Conservation (phyloP, 2,329 filamentous ascomycete genomes). For the Lachnellula cervina region DNA sequence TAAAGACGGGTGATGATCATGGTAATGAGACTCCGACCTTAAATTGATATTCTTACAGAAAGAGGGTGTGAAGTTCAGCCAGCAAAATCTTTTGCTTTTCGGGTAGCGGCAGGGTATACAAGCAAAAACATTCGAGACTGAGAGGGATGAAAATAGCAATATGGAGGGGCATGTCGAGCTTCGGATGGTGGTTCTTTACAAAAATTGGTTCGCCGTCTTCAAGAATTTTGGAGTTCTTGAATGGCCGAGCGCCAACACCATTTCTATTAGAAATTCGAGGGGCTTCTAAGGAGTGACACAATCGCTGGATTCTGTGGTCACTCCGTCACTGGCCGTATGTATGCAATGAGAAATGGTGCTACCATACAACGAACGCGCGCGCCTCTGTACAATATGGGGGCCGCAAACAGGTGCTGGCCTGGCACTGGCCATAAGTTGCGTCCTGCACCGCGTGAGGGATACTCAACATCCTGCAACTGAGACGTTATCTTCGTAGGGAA, state of each 20-base stretch:
- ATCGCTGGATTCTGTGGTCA: not conserved
- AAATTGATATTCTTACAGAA: not conserved
- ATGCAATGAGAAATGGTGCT: not conserved
- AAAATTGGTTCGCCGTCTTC: not conserved
- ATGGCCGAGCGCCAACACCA: too few species aligned
- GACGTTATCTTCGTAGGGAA: too few species aligned
- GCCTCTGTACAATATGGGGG: not conserved
- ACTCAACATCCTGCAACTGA: not conserved
- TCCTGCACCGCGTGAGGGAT: not conserved
- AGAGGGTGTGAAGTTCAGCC: conserved; percentile 5
- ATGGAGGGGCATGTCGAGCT: not conserved
- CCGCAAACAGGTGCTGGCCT: not conserved
- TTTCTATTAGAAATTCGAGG: too few species aligned
- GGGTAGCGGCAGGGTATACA: conserved; percentile 1
- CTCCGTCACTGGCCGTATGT: not conserved
- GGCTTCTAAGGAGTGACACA: not conserved
- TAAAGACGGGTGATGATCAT: conserved; percentile 22
- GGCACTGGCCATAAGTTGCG: not conserved
- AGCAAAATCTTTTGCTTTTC: not conserved
- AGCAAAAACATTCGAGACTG: not conserved
- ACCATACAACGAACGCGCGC: not conserved
- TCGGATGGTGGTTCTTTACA: not conserved
- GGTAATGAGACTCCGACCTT: not conserved
- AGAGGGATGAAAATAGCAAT: not conserved
- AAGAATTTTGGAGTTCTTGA: not conserved